Conservation (phyloP, 2,329 filamentous ascomycete genomes). For the Aspergillus felis region DNA sequence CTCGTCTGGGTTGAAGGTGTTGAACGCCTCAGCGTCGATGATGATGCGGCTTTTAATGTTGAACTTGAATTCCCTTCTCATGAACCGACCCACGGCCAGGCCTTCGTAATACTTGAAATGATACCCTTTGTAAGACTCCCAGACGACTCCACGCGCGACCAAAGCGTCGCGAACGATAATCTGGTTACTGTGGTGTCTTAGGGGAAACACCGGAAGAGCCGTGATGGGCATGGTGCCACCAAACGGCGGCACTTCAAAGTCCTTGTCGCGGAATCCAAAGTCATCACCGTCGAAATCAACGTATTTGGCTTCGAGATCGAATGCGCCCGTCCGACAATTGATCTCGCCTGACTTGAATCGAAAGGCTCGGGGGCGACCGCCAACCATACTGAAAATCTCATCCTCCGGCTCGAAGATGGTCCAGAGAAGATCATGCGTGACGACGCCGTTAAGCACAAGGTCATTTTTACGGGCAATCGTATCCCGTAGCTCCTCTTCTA, state of each 20-base stretch:
- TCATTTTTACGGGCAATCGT: slow-evolving; percentile 50
- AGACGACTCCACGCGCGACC: slow-evolving; percentile 44
- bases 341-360: neutral
- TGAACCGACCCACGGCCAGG: slow-evolving; percentile 31
- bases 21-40: slow-evolving; percentile 50
- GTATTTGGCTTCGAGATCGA: slow-evolving; percentile 6
- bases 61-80: slow-evolving; percentile 20
- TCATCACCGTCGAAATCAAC: slow-evolving; percentile 19
- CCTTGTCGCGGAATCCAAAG: slow-evolving; percentile 12
- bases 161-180: slow-evolving; percentile 38
- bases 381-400: slow-evolving; percentile 7
- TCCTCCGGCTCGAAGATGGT: slow-evolving; percentile 35
- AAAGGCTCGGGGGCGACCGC: slow-evolving; percentile 9
- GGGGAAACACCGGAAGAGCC: slow-evolving; percentile 41
- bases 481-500: slow-evolving; percentile 51
- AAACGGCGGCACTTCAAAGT: slow-evolving; percentile 9
- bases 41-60: slow-evolving; percentile 48
- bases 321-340: slow-evolving; percentile 5
- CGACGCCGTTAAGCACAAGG: slow-evolving; percentile 50
- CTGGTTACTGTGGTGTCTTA: slow-evolving; percentile 43
- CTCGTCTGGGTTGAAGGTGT: slow-evolving; percentile 43
- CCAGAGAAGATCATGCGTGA: slow-evolving; percentile 48
- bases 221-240: slow-evolving; percentile 40
- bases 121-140: slow-evolving; percentile 46
- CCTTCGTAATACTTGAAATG: slow-evolving; percentile 51